These are phyloP conservation scores for Luffa acutangula DNA, from an alignment of 306 rosid genomes.

Conservation along the genomic window DNA sequence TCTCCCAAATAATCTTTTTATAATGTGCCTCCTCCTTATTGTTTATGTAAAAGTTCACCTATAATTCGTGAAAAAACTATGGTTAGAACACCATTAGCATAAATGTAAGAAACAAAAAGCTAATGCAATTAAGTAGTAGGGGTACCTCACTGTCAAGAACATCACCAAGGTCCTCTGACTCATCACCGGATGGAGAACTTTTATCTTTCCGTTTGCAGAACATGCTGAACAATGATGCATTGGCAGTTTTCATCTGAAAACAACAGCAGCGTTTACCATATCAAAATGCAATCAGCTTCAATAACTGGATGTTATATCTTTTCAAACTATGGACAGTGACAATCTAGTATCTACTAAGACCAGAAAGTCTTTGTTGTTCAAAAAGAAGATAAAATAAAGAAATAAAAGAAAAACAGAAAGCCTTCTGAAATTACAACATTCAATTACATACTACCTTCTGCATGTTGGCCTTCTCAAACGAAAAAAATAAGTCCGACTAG, in stretches of 20 bases:
- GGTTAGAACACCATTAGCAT: not conserved
- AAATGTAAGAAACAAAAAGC: not conserved
- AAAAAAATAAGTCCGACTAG: not conserved
- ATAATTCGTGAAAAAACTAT: not conserved
- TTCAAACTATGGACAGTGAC: not conserved
- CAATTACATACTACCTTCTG: not conserved
- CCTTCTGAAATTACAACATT: not conserved
- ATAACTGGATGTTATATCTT: not conserved
- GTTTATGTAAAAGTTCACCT: slow-evolving; percentile 2
- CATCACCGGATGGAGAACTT: slow-evolving; percentile 4
- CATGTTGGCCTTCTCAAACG: not conserved
- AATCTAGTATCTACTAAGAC: not conserved
- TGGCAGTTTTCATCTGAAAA: not conserved
- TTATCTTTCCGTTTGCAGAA: not conserved
- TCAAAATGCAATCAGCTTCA: not conserved
- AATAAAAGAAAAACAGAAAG: not conserved
- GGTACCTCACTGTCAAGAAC: slow-evolving; percentile 5
- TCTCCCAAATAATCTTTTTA: slow-evolving; percentile 5
- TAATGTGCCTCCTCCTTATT: not conserved
- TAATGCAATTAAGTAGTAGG: not conserved
- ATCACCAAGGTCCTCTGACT: slow-evolving; percentile 5
- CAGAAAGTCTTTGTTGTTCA: not conserved
- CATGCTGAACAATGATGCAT: not conserved
- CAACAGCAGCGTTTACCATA: not conserved
- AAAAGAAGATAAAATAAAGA: not conserved